A percentile compares a stretch with the other conserved stretches of the same genome.
Evolutionary conservation across 2,329 filamentous ascomycete species (phyloP).

Genomic region (Zasmidium cellare): DNA sequence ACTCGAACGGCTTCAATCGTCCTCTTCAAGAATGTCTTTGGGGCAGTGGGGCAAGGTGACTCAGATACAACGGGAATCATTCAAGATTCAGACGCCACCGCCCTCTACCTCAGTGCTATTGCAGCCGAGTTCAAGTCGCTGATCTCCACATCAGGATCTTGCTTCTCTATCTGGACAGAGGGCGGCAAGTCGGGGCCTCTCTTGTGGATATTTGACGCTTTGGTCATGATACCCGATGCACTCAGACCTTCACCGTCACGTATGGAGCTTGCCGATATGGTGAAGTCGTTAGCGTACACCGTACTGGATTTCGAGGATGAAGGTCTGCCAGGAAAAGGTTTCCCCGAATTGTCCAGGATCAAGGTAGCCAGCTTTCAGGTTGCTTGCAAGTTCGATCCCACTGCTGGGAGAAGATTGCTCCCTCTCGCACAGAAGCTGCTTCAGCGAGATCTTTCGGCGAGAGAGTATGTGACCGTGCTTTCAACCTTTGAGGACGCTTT

Average conservation of each 20-base stretch:
- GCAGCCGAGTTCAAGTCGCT: not conserved
- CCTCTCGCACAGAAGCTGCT: not conserved
- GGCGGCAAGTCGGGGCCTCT: not conserved
- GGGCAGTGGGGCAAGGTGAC: not conserved
- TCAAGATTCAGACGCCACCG: not conserved
- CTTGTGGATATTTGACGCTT: not conserved
- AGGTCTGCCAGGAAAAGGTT: not conserved
- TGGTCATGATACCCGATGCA: not conserved
- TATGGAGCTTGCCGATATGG: not conserved
- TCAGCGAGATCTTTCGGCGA: not conserved
- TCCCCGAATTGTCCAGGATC: not conserved
- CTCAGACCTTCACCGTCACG: not conserved
- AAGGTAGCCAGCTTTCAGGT: conserved; percentile 1
- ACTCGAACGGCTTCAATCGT: not conserved
- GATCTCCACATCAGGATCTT: not conserved
- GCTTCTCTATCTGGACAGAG: not conserved
- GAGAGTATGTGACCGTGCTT: conserved; percentile 1
- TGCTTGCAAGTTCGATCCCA: not conserved
- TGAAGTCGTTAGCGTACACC: not conserved
- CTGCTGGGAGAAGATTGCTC: not conserved
- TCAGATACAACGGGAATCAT: not conserved
- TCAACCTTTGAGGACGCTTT: conserved; percentile 4
- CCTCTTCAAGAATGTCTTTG: not conserved
- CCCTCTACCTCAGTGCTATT: not conserved
- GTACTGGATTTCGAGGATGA: not conserved